phyloP scores from a whole-genome alignment of 2,329 filamentous ascomycete species.

The Fusarium agapanthi region DNA sequence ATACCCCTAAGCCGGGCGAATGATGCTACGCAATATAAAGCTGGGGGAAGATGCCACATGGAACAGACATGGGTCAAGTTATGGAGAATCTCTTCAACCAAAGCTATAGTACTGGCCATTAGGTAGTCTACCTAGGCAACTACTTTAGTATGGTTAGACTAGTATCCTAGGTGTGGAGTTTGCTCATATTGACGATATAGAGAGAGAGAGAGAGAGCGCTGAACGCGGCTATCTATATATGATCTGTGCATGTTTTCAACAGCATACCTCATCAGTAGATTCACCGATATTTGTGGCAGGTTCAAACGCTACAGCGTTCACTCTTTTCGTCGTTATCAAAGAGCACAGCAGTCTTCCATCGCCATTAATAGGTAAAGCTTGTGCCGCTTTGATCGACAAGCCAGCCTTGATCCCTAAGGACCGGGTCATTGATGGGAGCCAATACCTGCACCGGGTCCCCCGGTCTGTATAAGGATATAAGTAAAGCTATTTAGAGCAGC shows the following conservation, averaged over 20 bases:
- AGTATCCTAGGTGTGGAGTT: background rate
- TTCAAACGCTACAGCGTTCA: background rate
- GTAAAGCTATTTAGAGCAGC: no score
- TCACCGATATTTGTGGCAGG: background rate
- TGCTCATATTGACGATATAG: background rate
- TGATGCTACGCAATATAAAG: constrained; percentile 10
- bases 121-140: background rate
- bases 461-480: no score
- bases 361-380: background rate
- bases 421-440: constrained; percentile 2
- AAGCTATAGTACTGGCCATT: background rate
- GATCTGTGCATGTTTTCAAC: background rate
- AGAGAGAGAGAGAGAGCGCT: background rate
- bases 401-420: background rate
- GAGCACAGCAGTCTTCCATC: background rate
- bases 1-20: constrained; percentile 9
- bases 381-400: constrained; percentile 9
- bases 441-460: no score
- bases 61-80: constrained; percentile 28
- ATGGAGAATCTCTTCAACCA: constrained; percentile 17
- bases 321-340: background rate
- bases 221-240: background rate
- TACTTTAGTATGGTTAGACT: background rate
- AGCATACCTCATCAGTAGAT: background rate
- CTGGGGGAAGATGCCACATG: constrained; percentile 31